Conservation (phyloP, 116 monocot genomes). For the Zostera marina region DNA sequence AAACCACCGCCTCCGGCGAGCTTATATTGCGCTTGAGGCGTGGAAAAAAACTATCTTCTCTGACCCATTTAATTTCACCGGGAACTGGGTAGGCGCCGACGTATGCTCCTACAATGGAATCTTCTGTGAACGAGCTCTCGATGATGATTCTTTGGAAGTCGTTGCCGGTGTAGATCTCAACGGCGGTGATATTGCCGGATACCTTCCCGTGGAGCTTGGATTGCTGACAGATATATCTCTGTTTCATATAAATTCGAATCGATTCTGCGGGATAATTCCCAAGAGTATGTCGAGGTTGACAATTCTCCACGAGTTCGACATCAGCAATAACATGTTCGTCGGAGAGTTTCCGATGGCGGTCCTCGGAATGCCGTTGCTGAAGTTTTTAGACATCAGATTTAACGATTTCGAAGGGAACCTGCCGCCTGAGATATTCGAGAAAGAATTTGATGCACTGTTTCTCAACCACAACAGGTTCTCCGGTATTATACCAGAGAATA, state of each 20-base stretch:
- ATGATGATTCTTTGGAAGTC: conserved; percentile 12
- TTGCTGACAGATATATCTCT: conserved; percentile 33
- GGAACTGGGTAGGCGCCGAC: conserved; percentile 25
- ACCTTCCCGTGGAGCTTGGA: conserved; percentile 44
- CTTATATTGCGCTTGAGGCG: conserved; percentile 55
- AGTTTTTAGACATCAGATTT: conserved; percentile 20
- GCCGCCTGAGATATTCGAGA: conserved; percentile 42
- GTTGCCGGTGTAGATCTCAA: conserved; percentile 29
- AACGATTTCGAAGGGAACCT: conserved; percentile 44
- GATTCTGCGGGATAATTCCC: conserved; percentile 70
- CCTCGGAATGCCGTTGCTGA: conserved; percentile 10
- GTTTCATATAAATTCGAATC: conserved; percentile 79
- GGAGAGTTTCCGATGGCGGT: conserved; percentile 30
- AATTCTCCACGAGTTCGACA: conserved; percentile 39
- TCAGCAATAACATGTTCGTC: conserved; percentile 53
- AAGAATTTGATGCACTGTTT: conserved; percentile 42
- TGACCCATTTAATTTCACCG: conserved; percentile 22
- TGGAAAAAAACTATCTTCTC: conserved; percentile 29
- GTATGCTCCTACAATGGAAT: conserved; percentile 28
- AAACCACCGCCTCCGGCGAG: conserved; percentile 46
- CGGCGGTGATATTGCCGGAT: conserved; percentile 27
- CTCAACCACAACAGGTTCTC: conserved; percentile 62
- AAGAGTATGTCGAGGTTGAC: conserved; percentile 22
- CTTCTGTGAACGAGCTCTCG: conserved; percentile 22
- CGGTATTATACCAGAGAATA: conserved; percentile 34